Conservation (phyloP, 495 filamentous ascomycete species). For the Immersiella caudata region DNA sequence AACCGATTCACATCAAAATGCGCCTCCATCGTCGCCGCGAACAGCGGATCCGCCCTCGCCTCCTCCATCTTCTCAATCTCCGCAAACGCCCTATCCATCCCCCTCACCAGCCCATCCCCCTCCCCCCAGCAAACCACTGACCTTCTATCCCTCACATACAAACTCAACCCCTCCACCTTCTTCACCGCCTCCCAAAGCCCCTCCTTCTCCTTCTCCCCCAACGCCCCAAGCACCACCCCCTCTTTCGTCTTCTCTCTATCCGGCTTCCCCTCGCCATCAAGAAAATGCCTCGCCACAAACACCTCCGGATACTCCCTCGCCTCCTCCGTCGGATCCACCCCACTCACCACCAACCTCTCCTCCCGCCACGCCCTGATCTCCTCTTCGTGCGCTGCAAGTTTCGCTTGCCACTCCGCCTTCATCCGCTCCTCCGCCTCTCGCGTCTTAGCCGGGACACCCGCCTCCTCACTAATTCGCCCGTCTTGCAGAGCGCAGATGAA, state of each 20-base stretch:
- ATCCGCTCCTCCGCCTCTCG: background rate
- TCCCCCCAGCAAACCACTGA: background rate
- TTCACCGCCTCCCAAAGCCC: background rate
- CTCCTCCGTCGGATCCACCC: conserved; percentile 8
- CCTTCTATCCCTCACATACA: background rate
- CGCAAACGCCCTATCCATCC: background rate
- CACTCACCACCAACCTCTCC: background rate
- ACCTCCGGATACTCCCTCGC: background rate
- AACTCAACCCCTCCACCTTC: conserved; percentile 8
- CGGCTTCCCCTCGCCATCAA: background rate
- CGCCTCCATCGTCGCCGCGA: conserved; percentile 16
- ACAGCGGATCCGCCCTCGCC: background rate
- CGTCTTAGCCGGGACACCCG: background rate
- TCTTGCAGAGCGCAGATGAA: background rate
- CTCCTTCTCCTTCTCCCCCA: background rate
- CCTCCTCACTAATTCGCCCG: background rate
- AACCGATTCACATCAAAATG: conserved; percentile 19
- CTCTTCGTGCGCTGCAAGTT: background rate
- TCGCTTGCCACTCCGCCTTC: background rate
- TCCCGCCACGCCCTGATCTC: background rate
- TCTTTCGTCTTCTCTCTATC: background rate
- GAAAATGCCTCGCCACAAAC: conserved; percentile 6
- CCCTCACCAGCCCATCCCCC: background rate
- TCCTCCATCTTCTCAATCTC: background rate
- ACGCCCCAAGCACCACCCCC: conserved; percentile 2